Evolutionary conservation across 805 yeast species (phyloP), one percentile per base, ranked within the genome.

Genomic region (Grigorovia yakushimaensis): DNA sequence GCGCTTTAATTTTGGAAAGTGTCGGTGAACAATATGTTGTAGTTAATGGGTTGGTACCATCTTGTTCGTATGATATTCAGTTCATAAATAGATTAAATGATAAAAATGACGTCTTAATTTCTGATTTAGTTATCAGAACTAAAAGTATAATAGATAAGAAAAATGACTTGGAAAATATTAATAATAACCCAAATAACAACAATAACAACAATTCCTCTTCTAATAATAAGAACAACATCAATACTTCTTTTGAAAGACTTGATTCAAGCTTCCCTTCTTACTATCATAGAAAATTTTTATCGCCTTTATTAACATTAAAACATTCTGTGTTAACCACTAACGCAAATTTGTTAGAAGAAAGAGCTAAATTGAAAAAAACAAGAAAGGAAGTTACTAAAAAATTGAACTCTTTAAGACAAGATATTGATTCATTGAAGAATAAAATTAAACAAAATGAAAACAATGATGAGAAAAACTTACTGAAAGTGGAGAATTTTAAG

Each of bases 271-370:
- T 61, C 49, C 65, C 67, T 9, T 62, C 66, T 5, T 64, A 61
- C 23, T 60, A 65, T 42, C 68, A 61, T 43, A 61, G 66, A 46
- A 61, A 72, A 22, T 71, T 74, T 36, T 59, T 71, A 22, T 72
- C 85, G 1, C 88, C 89, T 0, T 65, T 82, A 41, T 71, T 78
- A 1, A 82, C 88, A 1, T 65, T 82, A 38, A 78, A 81, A 53
- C 82, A 79, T 54, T 78, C 84, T 19, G 75, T 82, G 35, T 71
- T 78, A 33, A 79, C 87, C 0, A 80, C 87, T 0, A 77, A 78
- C 52, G 76, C 77, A 21, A 77, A 77, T 38, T 67, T 82, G 40
- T 71, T 73, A 6, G 77, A 79, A 43, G 86, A 80, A 53, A 75
- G 76, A 54, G 56, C 67, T n/a, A 76, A 74, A 47, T 55, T 81